These are phyloP conservation scores for Solanum clarkiae DNA, from an alignment of 257 asterid genomes.

Conservation along the genomic window DNA sequence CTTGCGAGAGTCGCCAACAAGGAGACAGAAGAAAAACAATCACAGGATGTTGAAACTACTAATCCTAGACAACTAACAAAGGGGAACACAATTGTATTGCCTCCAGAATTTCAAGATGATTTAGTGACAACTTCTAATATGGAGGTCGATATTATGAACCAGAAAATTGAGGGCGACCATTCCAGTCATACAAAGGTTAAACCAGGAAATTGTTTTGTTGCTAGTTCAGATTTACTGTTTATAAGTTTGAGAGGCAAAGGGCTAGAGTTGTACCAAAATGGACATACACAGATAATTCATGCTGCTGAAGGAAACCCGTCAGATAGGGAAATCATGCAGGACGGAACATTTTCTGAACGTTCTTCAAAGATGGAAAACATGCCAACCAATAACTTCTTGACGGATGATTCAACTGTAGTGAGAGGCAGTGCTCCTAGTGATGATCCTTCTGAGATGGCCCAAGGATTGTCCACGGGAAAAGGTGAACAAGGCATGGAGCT, in stretches of 20 bases:
- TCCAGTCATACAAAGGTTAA: slow-evolving; percentile 17
- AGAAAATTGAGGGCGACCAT: slow-evolving; percentile 13
- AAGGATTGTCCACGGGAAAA: slow-evolving; percentile 6
- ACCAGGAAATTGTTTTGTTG: slow-evolving; percentile 12
- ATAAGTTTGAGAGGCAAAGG: slow-evolving; percentile 41
- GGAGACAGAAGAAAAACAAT: not conserved
- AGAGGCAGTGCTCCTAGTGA: not conserved
- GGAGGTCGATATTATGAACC: slow-evolving; percentile 7
- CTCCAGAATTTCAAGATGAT: slow-evolving; percentile 12
- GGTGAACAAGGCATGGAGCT: slow-evolving; percentile 9
- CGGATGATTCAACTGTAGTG: not conserved
- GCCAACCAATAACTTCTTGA: slow-evolving; percentile 1
- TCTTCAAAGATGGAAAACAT: slow-evolving; percentile 4
- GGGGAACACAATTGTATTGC: slow-evolving; percentile 4
- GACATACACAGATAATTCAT: slow-evolving; percentile 64
- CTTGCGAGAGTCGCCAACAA: slow-evolving; percentile 19
- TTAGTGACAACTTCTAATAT: slow-evolving; percentile 9
- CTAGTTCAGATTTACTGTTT: slow-evolving; percentile 43
- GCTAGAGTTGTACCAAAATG: slow-evolving; percentile 42
- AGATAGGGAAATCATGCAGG: slow-evolving; percentile 7
- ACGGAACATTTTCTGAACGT: slow-evolving; percentile 3
- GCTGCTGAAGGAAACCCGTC: slow-evolving; percentile 37
- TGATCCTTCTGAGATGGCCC: slow-evolving; percentile 6
- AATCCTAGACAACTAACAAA: slow-evolving; percentile 9
- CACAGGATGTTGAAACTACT: not conserved